Evolutionary conservation across 2,329 filamentous ascomycete species (phyloP).

Genomic region (Ceratocystis huliohia): DNA sequence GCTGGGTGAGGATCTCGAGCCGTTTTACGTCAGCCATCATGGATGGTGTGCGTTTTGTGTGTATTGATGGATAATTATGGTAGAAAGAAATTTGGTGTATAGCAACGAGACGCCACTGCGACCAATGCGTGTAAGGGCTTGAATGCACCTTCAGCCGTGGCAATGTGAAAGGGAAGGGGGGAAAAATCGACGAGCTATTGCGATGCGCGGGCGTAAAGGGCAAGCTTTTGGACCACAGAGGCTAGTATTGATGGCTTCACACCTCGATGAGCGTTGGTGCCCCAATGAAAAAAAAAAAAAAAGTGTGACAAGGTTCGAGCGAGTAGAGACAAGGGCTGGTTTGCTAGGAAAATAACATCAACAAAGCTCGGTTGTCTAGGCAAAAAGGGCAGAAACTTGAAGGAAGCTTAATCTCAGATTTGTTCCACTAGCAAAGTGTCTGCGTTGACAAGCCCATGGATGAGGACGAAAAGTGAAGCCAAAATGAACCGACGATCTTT

Average conservation of each 20-base stretch:
- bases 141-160: not conserved
- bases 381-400: not conserved
- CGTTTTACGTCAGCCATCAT: slow-evolving; percentile 62
- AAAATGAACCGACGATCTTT: no score
- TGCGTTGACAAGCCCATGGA: no score
- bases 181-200: not conserved
- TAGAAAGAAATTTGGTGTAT: not conserved
- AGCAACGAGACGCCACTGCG: not conserved
- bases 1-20: slow-evolving; percentile 64
- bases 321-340: not conserved
- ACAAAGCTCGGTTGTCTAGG: slow-evolving; percentile 8
- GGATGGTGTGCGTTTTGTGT: slow-evolving; percentile 23
- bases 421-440: not conserved
- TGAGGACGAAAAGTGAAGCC: no score
- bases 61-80: slow-evolving; percentile 18
- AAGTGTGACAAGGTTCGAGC: not conserved
- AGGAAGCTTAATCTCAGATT: slow-evolving; percentile 14
- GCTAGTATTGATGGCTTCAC: not conserved
- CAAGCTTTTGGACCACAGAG: not conserved
- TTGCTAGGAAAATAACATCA: not conserved
- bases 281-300: not conserved
- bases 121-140: not conserved
- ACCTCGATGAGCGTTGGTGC: not conserved
- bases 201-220: no score
- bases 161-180: not conserved